A percentile compares a stretch with the other conserved stretches of the same genome.
Evolutionary conservation across 164 flowering plant genomes (phyloP).

Genomic region (Dillenia suffruticosa): DNA sequence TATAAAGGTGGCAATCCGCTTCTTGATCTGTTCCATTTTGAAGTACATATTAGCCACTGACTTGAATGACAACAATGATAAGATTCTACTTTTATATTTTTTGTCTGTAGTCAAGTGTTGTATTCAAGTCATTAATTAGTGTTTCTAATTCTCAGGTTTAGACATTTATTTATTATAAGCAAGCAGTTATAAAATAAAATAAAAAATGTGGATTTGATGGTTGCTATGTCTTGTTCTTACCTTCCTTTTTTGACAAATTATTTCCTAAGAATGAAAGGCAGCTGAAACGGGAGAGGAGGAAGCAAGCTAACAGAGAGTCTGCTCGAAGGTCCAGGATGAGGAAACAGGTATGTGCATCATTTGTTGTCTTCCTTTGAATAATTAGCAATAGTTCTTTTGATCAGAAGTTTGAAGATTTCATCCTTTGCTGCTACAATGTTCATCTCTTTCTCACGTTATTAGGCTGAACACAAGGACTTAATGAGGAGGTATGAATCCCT

Average conservation of each 20-base stretch:
- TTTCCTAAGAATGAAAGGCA: constrained; percentile 13
- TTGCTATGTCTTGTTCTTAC: background rate
- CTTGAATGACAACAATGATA: background rate
- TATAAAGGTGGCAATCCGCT: too few species aligned
- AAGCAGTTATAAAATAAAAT: background rate
- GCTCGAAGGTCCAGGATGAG: constrained; percentile 23
- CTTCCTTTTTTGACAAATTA: background rate
- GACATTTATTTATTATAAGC: background rate
- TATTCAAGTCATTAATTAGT: too few species aligned
- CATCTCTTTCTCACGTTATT: background rate
- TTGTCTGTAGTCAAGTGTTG: too few species aligned
- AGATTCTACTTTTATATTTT: too few species aligned
- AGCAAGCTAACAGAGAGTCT: constrained; percentile 24
- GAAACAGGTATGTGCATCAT: constrained; percentile 12
- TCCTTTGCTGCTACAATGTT: background rate
- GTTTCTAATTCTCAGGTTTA: background rate
- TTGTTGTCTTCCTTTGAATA: background rate
- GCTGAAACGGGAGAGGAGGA: constrained; percentile 21
- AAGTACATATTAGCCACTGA: background rate
- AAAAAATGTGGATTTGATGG: background rate
- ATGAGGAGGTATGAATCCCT: constrained; percentile 13
- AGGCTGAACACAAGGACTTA: constrained; percentile 19
- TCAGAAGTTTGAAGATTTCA: background rate
- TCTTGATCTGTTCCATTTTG: too few species aligned
- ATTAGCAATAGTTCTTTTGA: background rate